These are phyloP conservation scores for Penicillium sp. DNA, from an alignment of 2,329 filamentous ascomycete species.

Conservation along the genomic window DNA sequence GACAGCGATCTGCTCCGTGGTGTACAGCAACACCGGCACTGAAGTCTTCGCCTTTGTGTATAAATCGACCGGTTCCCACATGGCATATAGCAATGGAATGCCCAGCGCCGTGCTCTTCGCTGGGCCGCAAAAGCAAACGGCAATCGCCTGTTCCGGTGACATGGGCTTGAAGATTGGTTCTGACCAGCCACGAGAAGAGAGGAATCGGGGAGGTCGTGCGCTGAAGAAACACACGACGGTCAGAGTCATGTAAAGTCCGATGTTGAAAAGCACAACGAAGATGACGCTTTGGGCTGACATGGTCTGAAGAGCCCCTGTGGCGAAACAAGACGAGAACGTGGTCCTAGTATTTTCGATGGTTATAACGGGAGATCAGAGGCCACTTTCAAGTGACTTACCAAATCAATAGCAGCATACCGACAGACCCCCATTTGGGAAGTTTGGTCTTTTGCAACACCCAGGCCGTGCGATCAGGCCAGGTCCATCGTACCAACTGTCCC, in stretches of 20 bases:
- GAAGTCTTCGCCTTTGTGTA: constrained; percentile 37
- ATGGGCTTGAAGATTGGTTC: constrained; percentile 36
- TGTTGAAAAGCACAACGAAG: constrained; percentile 64
- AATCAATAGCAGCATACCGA: constrained; percentile 48
- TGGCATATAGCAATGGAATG: constrained; percentile 63
- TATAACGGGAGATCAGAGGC: not conserved
- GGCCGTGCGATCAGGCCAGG: constrained; percentile 46
- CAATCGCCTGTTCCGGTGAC: constrained; percentile 59
- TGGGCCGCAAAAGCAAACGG: constrained; percentile 68
- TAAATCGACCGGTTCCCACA: constrained; percentile 48
- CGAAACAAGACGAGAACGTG: constrained; percentile 49
- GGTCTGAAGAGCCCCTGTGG: constrained; percentile 57
- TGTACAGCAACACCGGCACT: constrained; percentile 38
- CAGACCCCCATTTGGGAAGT: constrained; percentile 43
- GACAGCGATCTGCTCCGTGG: constrained; percentile 39
- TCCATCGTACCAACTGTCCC: constrained; percentile 57
- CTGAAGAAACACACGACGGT: constrained; percentile 54
- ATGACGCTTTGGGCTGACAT: constrained; percentile 59
- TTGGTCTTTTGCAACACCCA: constrained; percentile 51
- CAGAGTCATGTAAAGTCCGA: constrained; percentile 61
- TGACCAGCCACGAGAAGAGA: constrained; percentile 19
- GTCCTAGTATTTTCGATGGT: constrained; percentile 53
- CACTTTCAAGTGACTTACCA: constrained; percentile 45
- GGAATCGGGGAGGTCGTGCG: constrained; percentile 39
- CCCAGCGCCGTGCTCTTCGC: constrained; percentile 69